Conservation (phyloP, 352 stramenopile species). For the Phytopythium vexans region DNA sequence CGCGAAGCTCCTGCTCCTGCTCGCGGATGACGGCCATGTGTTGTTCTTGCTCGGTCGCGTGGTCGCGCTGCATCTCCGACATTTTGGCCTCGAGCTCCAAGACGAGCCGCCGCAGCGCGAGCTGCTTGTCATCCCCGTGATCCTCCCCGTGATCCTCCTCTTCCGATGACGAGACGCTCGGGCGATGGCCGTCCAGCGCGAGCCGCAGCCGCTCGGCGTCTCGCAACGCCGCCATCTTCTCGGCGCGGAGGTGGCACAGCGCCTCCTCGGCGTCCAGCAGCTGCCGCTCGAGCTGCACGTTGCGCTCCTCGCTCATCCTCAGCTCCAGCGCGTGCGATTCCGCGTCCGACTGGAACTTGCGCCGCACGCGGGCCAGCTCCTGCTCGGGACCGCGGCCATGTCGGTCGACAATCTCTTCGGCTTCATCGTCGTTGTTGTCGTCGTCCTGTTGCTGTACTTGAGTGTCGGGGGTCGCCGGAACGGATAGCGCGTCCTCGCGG, state of each 20-base stretch:
- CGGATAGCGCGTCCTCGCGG: neutral
- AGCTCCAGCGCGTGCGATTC: conserved; percentile 29
- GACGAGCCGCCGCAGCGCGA: conserved; percentile 21
- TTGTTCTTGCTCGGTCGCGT: conserved; percentile 44
- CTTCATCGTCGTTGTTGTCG: neutral
- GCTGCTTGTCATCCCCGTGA: conserved; percentile 2
- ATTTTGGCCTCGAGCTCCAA: conserved; percentile 39
- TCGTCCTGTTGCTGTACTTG: neutral
- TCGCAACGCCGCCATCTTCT: conserved; percentile 57
- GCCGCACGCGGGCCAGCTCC: neutral
- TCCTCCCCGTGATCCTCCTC: conserved; percentile 7
- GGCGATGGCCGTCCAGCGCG: neutral
- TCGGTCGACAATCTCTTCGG: neutral
- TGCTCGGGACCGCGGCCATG: neutral
- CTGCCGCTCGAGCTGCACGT: conserved; percentile 41
- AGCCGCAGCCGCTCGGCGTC: conserved; percentile 50
- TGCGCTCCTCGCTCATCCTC: conserved; percentile 47
- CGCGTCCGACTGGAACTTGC: neutral
- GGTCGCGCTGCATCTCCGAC: conserved; percentile 24
- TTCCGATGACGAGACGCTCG: neutral
- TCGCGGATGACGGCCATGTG: conserved; percentile 60
- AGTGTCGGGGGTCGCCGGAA: too few species aligned
- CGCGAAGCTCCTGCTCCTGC: conserved; percentile 47
- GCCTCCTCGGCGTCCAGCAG: conserved; percentile 68
- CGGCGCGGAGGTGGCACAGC: conserved; percentile 70